Evolutionary conservation across 768 basidiomycete species (phyloP).

Genomic region (Tricholoma flavovirens): DNA sequence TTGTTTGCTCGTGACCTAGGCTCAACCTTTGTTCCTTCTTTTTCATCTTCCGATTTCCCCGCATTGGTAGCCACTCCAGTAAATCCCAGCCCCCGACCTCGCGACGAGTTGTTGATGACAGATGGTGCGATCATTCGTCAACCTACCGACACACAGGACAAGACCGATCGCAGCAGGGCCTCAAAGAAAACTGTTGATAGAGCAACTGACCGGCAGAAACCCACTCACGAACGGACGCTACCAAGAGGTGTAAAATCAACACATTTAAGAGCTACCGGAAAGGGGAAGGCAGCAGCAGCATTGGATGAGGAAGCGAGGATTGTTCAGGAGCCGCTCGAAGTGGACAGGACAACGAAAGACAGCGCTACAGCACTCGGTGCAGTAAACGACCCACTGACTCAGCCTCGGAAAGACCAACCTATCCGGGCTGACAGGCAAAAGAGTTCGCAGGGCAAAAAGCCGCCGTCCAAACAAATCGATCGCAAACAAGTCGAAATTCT

Average conservation of each 20-base stretch:
- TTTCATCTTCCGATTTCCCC: conserved; percentile 75
- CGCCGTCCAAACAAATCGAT: conserved; percentile 12
- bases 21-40: conserved; percentile 46
- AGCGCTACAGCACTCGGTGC: conserved; percentile 9
- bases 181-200: conserved; percentile 63
- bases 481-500: conserved; percentile 13
- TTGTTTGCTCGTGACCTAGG: conserved; percentile 31
- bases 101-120: conserved; percentile 25
- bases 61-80: conserved; percentile 45
- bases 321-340: conserved; percentile 30
- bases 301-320: conserved; percentile 27
- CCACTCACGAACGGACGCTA: conserved; percentile 53
- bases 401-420: conserved; percentile 23
- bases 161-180: conserved; percentile 57
- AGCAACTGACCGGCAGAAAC: conserved; percentile 52
- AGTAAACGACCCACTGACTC: conserved; percentile 25
- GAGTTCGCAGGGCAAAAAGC: conserved; percentile 17
- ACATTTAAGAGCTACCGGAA: conserved; percentile 50
- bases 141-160: conserved; percentile 43
- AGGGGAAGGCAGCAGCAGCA: conserved; percentile 38
- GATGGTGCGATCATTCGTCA: conserved; percentile 20
- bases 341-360: conserved; percentile 27
- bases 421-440: conserved; percentile 20
- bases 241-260: conserved; percentile 42
- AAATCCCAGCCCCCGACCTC: conserved; percentile 21